Percentiles rank a stretch among this genome's conserved stretches.
Evolutionary conservation across 192 early-diverging fungal genomes (phyloP).

Genomic region (Irineochytrium annulatum): DNA sequence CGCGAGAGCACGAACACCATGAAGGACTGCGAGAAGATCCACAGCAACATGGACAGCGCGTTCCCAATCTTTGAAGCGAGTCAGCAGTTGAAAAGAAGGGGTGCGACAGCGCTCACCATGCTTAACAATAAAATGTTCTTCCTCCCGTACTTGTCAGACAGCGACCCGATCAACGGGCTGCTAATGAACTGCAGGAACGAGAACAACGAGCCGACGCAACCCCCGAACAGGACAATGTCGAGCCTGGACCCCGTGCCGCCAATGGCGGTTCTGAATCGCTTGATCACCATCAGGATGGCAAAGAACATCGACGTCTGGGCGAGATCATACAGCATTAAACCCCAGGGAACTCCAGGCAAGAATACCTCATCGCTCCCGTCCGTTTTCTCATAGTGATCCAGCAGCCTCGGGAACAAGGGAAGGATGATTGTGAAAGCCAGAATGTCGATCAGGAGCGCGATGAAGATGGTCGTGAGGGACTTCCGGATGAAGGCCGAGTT

Average conservation of each 20-base stretch:
- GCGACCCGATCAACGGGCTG: constrained; percentile 76
- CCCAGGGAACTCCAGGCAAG: not conserved
- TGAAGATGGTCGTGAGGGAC: constrained; percentile 65
- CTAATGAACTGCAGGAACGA: constrained; percentile 89
- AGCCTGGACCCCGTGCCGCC: constrained; percentile 31
- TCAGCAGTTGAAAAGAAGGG: not conserved
- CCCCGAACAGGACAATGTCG: constrained; percentile 85
- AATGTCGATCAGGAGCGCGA: constrained; percentile 87
- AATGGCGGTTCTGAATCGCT: constrained; percentile 31
- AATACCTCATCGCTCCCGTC: constrained; percentile 57
- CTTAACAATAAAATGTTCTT: constrained; percentile 74
- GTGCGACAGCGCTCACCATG: constrained; percentile 58
- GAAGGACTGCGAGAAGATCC: constrained; percentile 85
- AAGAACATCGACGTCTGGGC: constrained; percentile 33
- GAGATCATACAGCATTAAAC: constrained; percentile 17
- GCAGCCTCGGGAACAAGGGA: constrained; percentile 85
- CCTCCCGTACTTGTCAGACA: constrained; percentile 77
- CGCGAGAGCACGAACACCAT: constrained; percentile 78
- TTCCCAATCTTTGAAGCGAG: constrained; percentile 69
- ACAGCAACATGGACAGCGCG: constrained; percentile 79
- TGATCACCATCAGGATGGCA: constrained; percentile 36
- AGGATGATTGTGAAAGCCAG: constrained; percentile 97
- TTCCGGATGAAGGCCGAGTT: constrained; percentile 10
- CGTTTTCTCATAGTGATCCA: constrained; percentile 76
- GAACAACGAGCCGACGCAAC: constrained; percentile 86